A percentile compares a stretch with the other conserved stretches of the same genome.
Evolutionary conservation across 345 rosid species (phyloP).

Genomic region (Arabidopsis arenosa): DNA sequence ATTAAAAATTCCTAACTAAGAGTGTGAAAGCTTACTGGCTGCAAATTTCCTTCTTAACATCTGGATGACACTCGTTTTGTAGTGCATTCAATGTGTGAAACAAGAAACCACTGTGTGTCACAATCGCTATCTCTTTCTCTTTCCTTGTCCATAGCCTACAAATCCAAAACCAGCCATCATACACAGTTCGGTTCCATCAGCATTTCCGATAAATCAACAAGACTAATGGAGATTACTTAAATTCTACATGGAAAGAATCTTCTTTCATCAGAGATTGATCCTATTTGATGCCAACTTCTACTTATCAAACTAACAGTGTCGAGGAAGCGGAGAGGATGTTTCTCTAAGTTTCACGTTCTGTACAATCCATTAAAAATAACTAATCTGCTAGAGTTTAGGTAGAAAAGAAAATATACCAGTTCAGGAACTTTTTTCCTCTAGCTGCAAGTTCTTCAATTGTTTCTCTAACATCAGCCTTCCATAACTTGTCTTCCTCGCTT

Average conservation of each 20-base stretch:
- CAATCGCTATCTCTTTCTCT: slow-evolving; percentile 97
- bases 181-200: not conserved
- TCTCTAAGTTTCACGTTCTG: not conserved
- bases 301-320: not conserved
- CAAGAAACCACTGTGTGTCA: slow-evolving; percentile 96
- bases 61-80: slow-evolving; percentile 82
- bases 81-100: slow-evolving; percentile 69
- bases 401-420: slow-evolving; percentile 58
- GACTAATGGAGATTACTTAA: not conserved
- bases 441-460: slow-evolving; percentile 74
- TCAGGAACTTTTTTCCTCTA: slow-evolving; percentile 78
- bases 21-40: slow-evolving; percentile 57
- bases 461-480: slow-evolving; percentile 91
- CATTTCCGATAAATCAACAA: not conserved
- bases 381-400: not conserved
- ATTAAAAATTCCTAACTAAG: not conserved
- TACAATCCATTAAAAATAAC: not conserved
- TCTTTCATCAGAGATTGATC: not conserved
- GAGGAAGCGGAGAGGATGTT: not conserved
- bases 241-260: not conserved
- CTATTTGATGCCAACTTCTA: slow-evolving; percentile 4
- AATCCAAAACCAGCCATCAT: slow-evolving; percentile 20
- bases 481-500: slow-evolving; percentile 72
- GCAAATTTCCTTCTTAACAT: slow-evolving; percentile 75
- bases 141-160: slow-evolving; percentile 94